Percentiles rank a stretch among this genome's conserved stretches.
Evolutionary conservation across 2,329 filamentous ascomycete genomes (phyloP).

Genomic region (Helotiales sp.): DNA sequence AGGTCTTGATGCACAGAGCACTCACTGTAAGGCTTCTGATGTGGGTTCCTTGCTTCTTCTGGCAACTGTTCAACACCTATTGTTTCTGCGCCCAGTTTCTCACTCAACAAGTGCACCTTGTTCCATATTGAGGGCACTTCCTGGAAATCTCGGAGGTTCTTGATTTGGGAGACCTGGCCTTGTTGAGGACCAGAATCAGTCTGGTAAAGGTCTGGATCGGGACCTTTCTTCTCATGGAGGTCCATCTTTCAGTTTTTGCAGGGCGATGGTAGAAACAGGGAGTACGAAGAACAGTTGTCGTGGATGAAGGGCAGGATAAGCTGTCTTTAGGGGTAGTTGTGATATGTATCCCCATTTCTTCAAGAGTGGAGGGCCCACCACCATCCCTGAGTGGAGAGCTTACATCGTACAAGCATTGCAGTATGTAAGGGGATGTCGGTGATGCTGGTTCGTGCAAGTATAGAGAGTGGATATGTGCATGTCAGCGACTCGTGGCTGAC

Average conservation of each 20-base stretch:
- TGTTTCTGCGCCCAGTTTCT: conserved; percentile 10
- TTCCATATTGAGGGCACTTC: conserved; percentile 5
- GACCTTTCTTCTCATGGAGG: conserved; percentile 1
- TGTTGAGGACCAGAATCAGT: conserved; percentile 8
- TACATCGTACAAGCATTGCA: not conserved
- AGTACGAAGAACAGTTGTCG: not conserved
- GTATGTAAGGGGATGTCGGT: not conserved
- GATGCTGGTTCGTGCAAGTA: not conserved
- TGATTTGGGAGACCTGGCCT: conserved; percentile 2
- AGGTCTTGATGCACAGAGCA: not conserved
- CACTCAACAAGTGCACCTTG: conserved; percentile 7
- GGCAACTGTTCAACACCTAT: conserved; percentile 11
- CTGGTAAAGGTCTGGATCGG: conserved; percentile 2
- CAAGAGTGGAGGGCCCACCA: not conserved
- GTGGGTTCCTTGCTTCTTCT: conserved; percentile 11
- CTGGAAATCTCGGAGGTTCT: conserved; percentile 4
- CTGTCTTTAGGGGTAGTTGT: not conserved
- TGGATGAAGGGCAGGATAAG: not conserved
- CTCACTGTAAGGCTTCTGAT: conserved; percentile 12
- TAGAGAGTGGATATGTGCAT: not conserved
- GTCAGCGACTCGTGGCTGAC: not conserved
- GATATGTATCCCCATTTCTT: not conserved
- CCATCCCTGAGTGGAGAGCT: not conserved
- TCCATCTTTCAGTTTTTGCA: not conserved
- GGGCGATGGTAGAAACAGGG: not conserved